phyloP scores from a whole-genome alignment of 495 filamentous ascomycete genomes.

The Penicillium coprophilum region DNA sequence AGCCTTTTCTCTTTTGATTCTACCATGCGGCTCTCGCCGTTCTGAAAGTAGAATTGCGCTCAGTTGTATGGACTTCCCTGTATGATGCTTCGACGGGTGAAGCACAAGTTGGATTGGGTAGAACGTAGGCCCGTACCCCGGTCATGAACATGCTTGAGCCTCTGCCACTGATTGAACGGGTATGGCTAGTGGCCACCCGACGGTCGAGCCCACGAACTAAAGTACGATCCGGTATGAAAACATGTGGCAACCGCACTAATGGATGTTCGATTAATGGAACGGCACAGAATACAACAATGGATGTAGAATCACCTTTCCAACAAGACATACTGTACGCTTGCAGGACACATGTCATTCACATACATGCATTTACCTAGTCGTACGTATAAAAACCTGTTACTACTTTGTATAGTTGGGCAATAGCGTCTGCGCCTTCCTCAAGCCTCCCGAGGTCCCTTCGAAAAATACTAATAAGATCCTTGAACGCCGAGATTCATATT shows the following conservation, averaged over 20 bases:
- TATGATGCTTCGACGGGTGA: not conserved
- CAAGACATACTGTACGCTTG: not conserved
- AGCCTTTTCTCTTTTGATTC: not conserved
- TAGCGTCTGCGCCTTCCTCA: slow-evolving; percentile 2
- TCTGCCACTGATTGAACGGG: not conserved
- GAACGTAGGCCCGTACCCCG: not conserved
- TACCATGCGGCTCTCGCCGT: not conserved
- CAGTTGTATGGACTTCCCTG: not conserved
- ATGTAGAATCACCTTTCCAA: not conserved
- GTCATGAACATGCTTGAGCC: not conserved
- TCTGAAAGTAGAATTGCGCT: not conserved
- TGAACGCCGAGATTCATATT: slow-evolving; percentile 13
- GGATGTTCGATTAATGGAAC: not conserved
- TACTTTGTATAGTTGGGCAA: not conserved
- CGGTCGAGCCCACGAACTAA: not conserved
- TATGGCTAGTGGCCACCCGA: not conserved
- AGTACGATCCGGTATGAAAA: not conserved
- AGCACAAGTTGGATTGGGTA: not conserved
- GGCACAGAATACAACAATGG: not conserved
- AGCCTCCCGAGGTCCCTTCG: not conserved
- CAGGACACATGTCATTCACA: not conserved
- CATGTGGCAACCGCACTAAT: not conserved
- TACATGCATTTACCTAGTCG: too few relatives aligned
- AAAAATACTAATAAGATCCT: slow-evolving; percentile 6
- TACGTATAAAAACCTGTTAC: not conserved